These are phyloP conservation scores for Theileria luwenshuni DNA, from an alignment of 169 alveolate genomes.

Conservation along the genomic window DNA sequence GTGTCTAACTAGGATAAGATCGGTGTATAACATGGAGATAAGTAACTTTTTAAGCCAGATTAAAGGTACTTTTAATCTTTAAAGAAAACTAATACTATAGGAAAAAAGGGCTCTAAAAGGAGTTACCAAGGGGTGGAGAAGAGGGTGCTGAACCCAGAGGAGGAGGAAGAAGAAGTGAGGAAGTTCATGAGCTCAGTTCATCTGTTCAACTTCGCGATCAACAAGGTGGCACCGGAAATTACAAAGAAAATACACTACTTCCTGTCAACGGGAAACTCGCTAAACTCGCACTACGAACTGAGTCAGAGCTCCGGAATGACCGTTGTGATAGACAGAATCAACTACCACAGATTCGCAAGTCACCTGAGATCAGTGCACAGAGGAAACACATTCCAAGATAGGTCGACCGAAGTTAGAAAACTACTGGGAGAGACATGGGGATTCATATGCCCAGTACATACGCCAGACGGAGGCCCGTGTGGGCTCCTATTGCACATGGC, in stretches of 20 bases:
- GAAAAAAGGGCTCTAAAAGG: neutral
- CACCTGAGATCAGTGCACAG: conserved; percentile 99
- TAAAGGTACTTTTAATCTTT: conserved; percentile 31
- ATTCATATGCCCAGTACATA: conserved; percentile 99
- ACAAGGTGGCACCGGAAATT: conserved; percentile 60
- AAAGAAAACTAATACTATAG: conserved; percentile 1
- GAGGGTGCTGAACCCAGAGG: conserved; percentile 13
- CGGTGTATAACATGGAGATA: conserved; percentile 65
- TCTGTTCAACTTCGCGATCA: conserved; percentile 62
- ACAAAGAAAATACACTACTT: conserved; percentile 78
- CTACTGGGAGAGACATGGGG: conserved; percentile 99
- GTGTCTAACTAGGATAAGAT: conserved; percentile 61
- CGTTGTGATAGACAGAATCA: conserved; percentile 97
- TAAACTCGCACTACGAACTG: conserved; percentile 75
- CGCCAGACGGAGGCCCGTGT: conserved; percentile 99
- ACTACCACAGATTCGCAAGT: conserved; percentile 93
- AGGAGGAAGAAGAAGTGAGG: conserved; percentile 38
- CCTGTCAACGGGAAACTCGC: conserved; percentile 95
- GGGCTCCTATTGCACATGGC: conserved; percentile 97
- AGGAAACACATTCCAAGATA: conserved; percentile 97
- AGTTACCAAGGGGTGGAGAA: conserved; percentile 1
- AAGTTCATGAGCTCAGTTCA: conserved; percentile 29
- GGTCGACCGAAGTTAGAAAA: conserved; percentile 94
- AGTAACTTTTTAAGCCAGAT: conserved; percentile 27
- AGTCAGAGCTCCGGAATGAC: conserved; percentile 96